Percentiles rank a stretch among this genome's conserved stretches.
Evolutionary conservation across 805 yeast genomes (phyloP).

Genomic region (Saccharomycopsis microspora): DNA sequence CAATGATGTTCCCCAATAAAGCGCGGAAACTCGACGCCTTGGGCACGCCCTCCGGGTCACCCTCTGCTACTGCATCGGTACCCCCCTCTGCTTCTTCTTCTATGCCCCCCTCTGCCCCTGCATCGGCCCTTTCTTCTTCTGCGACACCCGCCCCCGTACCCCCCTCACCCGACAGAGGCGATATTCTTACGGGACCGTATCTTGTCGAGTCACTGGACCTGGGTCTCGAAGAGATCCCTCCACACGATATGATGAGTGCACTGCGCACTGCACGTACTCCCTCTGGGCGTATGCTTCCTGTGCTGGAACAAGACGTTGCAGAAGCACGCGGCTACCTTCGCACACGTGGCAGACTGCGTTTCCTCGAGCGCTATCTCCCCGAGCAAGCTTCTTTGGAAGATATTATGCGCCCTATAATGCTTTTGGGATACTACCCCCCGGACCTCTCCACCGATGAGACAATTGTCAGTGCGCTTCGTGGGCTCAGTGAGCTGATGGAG

Average conservation of each 20-base stretch:
- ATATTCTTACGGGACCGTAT: no score
- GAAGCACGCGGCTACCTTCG: conserved; percentile 45
- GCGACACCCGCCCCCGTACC: background rate
- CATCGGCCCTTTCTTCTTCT: no score
- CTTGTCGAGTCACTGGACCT: background rate
- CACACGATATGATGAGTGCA: background rate
- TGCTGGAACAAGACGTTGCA: conserved; percentile 30
- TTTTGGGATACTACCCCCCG: conserved; percentile 44
- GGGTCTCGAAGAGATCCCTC: background rate
- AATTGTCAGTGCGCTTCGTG: conserved; percentile 35
- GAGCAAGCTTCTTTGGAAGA: conserved; percentile 47
- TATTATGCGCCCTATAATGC: conserved; percentile 41
- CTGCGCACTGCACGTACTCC: background rate
- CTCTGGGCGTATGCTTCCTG: conserved; percentile 18
- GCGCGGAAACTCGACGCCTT: no score
- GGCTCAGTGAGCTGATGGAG: conserved; percentile 53
- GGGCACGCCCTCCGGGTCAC: no score
- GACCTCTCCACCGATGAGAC: conserved; percentile 20
- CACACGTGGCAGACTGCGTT: conserved; percentile 44
- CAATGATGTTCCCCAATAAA: no score
- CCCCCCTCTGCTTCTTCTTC: no score
- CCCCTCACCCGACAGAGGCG: background rate
- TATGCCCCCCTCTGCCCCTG: no score
- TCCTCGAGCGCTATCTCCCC: conserved; percentile 53
- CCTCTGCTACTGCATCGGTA: no score